Conservation (phyloP, 2,329 filamentous ascomycete genomes). For the Grosmannia clavigera region DNA sequence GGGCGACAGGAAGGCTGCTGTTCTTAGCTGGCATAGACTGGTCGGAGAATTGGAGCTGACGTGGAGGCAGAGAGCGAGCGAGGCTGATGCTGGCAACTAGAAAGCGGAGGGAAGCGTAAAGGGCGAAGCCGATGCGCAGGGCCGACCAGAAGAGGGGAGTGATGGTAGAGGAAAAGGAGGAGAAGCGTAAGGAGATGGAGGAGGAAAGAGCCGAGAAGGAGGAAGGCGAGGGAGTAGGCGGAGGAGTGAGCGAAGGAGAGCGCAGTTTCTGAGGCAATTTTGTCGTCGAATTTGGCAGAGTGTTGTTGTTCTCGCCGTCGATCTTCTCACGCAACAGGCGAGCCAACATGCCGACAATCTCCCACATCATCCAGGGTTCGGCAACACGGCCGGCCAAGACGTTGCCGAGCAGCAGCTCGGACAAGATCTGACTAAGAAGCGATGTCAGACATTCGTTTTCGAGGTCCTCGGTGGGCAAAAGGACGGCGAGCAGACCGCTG, state of each 20-base stretch:
- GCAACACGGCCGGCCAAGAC: conserved; percentile 67
- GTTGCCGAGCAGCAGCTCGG: conserved; percentile 80
- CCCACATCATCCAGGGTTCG: conserved; percentile 83
- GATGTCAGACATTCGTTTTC: conserved; percentile 76
- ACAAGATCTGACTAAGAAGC: conserved; percentile 75
- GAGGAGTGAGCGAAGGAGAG: background rate
- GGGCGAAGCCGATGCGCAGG: conserved; percentile 41
- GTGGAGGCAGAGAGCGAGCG: conserved; percentile 52
- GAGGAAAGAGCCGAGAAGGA: background rate
- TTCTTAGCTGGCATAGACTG: background rate
- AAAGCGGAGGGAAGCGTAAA: conserved; percentile 53
- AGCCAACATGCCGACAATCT: conserved; percentile 63
- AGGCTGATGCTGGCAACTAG: conserved; percentile 51
- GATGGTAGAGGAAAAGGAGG: conserved; percentile 10
- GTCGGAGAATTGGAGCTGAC: conserved; percentile 19
- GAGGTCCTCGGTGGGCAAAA: conserved; percentile 85
- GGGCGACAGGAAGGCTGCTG: background rate
- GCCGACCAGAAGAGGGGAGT: conserved; percentile 41
- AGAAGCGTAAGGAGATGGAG: conserved; percentile 34
- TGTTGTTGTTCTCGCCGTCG: background rate
- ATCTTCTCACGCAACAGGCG: conserved; percentile 23
- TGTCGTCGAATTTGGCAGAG: no score
- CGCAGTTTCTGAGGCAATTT: background rate
- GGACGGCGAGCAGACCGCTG: conserved; percentile 64
- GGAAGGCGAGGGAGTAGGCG: background rate